Evolutionary conservation across 768 basidiomycete species (phyloP).

Genomic region (Rhizopogon vinicolor): DNA sequence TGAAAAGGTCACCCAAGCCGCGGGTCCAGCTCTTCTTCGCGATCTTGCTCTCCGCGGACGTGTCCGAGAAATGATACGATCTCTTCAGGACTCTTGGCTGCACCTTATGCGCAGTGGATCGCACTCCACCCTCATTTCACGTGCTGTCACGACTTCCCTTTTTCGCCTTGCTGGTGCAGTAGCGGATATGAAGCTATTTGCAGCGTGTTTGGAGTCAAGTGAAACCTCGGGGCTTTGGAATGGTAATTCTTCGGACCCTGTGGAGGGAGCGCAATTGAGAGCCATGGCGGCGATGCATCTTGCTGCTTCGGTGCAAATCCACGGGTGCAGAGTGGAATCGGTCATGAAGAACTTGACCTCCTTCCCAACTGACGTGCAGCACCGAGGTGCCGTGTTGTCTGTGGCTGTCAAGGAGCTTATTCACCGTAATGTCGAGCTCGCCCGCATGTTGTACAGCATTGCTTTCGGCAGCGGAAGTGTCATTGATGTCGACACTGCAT

Average conservation of each 20-base stretch:
- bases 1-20: constrained; percentile 22
- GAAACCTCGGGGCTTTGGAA: not conserved
- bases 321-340: constrained; percentile 19
- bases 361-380: constrained; percentile 16
- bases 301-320: constrained; percentile 23
- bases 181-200: constrained; percentile 31
- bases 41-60: constrained; percentile 14
- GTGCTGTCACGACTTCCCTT: constrained; percentile 38
- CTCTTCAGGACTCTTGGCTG: constrained; percentile 41
- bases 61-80: constrained; percentile 7
- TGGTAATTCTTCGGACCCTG: constrained; percentile 1
- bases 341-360: constrained; percentile 27
- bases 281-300: constrained; percentile 20
- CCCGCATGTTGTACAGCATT: constrained; percentile 30
- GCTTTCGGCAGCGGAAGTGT: constrained; percentile 17
- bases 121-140: constrained; percentile 26
- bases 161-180: constrained; percentile 39
- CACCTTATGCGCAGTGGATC: constrained; percentile 3
- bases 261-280: constrained; percentile 4
- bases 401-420: constrained; percentile 15
- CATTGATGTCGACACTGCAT: constrained; percentile 17
- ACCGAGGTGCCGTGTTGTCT: constrained; percentile 25
- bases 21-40: constrained; percentile 11
- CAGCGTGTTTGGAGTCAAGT: constrained; percentile 26
- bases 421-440: constrained; percentile 25